Conservation (phyloP, 257 asterid species). For the Sherardia arvensis region DNA sequence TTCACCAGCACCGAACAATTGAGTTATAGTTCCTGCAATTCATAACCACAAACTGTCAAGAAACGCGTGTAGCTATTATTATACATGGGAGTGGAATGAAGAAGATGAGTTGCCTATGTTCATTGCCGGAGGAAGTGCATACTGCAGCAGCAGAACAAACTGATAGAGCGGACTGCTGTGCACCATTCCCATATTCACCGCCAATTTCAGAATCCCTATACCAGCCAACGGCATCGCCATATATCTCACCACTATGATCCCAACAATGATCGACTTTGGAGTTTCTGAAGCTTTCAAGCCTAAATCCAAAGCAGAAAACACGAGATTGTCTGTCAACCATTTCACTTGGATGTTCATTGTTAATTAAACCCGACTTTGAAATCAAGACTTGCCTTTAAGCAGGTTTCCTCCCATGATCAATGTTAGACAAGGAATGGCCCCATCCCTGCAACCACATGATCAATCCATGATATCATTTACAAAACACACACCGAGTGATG, state of each 20-base stretch:
- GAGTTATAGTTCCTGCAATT: constrained; percentile 50
- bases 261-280: constrained; percentile 41
- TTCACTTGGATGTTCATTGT: no score
- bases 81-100: no score
- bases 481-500: background rate
- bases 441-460: constrained; percentile 50
- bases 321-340: background rate
- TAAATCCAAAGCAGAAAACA: constrained; percentile 23
- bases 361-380: background rate
- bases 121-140: constrained; percentile 86
- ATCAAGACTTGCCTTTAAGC: constrained; percentile 19
- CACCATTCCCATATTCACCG: constrained; percentile 46
- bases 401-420: constrained; percentile 86
- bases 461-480: background rate
- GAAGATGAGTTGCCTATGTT: constrained; percentile 26
- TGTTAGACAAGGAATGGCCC: constrained; percentile 78
- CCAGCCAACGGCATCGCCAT: constrained; percentile 59
- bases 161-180: constrained; percentile 48
- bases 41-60: background rate
- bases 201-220: constrained; percentile 53
- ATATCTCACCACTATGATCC: constrained; percentile 56
- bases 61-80: background rate
- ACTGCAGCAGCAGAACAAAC: constrained; percentile 78
- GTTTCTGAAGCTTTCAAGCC: constrained; percentile 58
- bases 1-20: constrained; percentile 70